phyloP scores from a whole-genome alignment of 345 rosid species.

The Adansonia digitata region DNA sequence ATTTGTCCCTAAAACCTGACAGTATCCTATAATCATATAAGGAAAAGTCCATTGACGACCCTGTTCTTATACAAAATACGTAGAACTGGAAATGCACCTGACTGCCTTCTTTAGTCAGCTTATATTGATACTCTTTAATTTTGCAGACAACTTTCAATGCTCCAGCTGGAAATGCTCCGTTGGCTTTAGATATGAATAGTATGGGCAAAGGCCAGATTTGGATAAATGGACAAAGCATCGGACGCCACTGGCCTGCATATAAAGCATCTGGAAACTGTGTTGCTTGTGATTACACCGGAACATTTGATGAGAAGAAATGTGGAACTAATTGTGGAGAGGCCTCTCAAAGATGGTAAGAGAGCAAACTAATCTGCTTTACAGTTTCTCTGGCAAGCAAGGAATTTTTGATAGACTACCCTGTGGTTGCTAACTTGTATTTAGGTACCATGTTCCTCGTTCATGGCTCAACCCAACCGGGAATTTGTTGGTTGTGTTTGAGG shows the following conservation, averaged over 20 bases:
- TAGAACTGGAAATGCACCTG: background rate
- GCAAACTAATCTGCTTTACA: background rate
- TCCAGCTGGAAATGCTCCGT: constrained; percentile 73
- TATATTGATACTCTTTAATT: constrained; percentile 7
- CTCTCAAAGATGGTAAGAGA: constrained; percentile 82
- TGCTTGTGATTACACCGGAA: constrained; percentile 64
- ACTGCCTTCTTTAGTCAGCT: background rate
- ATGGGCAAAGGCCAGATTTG: constrained; percentile 99
- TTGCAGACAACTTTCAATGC: constrained; percentile 80
- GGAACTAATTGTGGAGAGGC: constrained; percentile 81
- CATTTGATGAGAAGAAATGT: constrained; percentile 74
- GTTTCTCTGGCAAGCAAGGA: background rate
- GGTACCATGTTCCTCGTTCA: constrained; percentile 91
- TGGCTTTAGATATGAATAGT: constrained; percentile 88
- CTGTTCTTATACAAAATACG: background rate
- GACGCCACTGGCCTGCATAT: constrained; percentile 94
- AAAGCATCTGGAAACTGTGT: constrained; percentile 73
- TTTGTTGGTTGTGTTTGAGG: constrained; percentile 91
- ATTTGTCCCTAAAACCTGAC: background rate
- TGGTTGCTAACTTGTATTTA: constrained; percentile 19
- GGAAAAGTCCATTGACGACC: background rate
- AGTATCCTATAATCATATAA: background rate
- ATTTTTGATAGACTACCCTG: constrained; percentile 1
- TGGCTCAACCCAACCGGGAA: constrained; percentile 92
- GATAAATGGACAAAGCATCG: constrained; percentile 87